Conservation (phyloP, 331 rosid species). For the Rhamnella rubrinervis region DNA sequence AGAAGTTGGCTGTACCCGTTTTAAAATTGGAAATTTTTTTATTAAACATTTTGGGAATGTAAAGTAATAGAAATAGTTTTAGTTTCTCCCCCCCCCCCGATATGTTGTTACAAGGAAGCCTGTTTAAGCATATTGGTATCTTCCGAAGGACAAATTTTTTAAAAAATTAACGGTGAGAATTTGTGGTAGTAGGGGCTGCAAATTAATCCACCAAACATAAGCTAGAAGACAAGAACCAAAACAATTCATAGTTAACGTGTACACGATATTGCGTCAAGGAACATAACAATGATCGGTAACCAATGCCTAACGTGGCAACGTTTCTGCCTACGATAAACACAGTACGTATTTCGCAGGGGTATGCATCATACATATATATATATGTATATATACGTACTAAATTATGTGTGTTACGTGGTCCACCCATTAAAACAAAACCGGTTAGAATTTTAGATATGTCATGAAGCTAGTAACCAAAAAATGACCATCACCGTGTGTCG, state of each 20-base stretch:
- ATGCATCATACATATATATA: not conserved
- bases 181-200: conserved; percentile 2
- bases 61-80: no score
- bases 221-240: not conserved
- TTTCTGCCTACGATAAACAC: not conserved
- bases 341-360: not conserved
- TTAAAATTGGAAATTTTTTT: no score
- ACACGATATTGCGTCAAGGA: no score
- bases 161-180: not conserved
- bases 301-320: not conserved
- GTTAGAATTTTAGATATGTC: no score
- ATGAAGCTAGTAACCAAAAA: no score
- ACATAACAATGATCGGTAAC: not conserved
- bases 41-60: no score
- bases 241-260: not conserved
- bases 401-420: no score
- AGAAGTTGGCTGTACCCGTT: no score
- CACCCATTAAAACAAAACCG: no score
- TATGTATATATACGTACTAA: no score
- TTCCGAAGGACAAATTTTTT: not conserved
- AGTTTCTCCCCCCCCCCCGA: no score
- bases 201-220: not conserved
- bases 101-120: not conserved
- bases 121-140: not conserved
- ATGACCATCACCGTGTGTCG: no score